These are phyloP conservation scores for Clonostachys byssicola DNA, from an alignment of 2,329 filamentous ascomycete species.

Conservation along the genomic window DNA sequence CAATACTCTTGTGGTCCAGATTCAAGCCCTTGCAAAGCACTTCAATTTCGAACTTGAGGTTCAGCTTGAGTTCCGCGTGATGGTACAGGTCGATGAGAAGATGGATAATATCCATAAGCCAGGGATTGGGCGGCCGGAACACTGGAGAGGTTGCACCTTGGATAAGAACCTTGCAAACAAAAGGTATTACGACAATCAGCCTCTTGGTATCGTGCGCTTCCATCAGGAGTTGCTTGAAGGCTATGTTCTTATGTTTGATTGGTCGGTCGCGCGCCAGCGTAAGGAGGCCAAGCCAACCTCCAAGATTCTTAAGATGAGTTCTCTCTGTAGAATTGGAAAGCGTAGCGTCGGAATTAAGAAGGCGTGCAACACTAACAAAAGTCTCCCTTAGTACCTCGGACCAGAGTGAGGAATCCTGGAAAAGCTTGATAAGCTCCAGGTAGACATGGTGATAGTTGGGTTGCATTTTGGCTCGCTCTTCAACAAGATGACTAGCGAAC, in stretches of 20 bases:
- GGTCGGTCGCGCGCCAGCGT: slow-evolving; percentile 92
- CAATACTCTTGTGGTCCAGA: slow-evolving; percentile 88
- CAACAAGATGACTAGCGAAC: slow-evolving; percentile 94
- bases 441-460: slow-evolving; percentile 96
- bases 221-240: slow-evolving; percentile 91
- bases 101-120: slow-evolving; percentile 94
- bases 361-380: slow-evolving; percentile 77
- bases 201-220: slow-evolving; percentile 93
- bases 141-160: slow-evolving; percentile 82
- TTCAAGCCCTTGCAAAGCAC: slow-evolving; percentile 90
- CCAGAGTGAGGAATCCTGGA: slow-evolving; percentile 77
- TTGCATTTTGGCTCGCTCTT: slow-evolving; percentile 94
- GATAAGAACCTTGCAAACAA: slow-evolving; percentile 91
- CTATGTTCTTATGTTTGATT: slow-evolving; percentile 94
- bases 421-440: slow-evolving; percentile 79
- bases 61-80: slow-evolving; percentile 88
- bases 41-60: slow-evolving; percentile 98
- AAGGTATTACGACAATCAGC: slow-evolving; percentile 88
- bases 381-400: slow-evolving; percentile 90
- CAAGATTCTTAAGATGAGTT: slow-evolving; percentile 87
- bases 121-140: slow-evolving; percentile 93
- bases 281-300: slow-evolving; percentile 86
- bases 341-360: slow-evolving; percentile 87
- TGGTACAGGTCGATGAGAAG: slow-evolving; percentile 92
- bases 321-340: slow-evolving; percentile 82